phyloP scores from a whole-genome alignment of 176 grass and related monocot genomes.

The barley (Hordeum vulgare) region DNA sequence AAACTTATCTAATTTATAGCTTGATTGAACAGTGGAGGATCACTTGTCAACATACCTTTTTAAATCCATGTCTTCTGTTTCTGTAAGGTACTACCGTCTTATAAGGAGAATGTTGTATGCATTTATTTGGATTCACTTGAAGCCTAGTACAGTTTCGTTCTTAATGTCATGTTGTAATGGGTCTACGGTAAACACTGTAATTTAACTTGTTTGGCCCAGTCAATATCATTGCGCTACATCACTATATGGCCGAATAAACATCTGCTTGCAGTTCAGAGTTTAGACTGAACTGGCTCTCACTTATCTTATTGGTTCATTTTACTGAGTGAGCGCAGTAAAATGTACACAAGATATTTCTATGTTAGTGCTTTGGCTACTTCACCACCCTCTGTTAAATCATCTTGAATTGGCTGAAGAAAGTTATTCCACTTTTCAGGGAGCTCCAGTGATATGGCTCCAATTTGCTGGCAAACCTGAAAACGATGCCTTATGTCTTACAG shows the following conservation, averaged over 20 bases:
- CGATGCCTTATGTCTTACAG: neutral
- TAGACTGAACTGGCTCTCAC: neutral
- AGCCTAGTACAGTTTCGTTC: neutral
- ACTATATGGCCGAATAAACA: neutral
- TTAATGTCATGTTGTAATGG: neutral
- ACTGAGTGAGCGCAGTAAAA: neutral
- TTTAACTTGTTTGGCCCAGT: neutral
- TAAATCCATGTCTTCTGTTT: neutral
- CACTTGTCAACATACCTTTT: neutral
- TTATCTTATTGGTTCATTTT: neutral
- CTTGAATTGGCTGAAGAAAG: neutral
- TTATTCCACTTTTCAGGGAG: neutral
- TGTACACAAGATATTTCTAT: neutral
- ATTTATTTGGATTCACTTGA: neutral
- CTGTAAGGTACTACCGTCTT: neutral
- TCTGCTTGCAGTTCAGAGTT: neutral
- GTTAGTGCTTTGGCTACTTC: neutral
- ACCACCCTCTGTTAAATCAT: neutral
- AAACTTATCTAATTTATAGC: neutral
- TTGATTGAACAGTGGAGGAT: neutral
- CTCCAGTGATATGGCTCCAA: neutral
- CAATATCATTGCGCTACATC: neutral
- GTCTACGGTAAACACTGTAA: neutral
- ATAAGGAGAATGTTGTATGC: neutral
- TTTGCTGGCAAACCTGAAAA: neutral